These are phyloP conservation scores for Setaria italica DNA, from an alignment of 202 grass and related monocot genomes.

Conservation along the genomic window DNA sequence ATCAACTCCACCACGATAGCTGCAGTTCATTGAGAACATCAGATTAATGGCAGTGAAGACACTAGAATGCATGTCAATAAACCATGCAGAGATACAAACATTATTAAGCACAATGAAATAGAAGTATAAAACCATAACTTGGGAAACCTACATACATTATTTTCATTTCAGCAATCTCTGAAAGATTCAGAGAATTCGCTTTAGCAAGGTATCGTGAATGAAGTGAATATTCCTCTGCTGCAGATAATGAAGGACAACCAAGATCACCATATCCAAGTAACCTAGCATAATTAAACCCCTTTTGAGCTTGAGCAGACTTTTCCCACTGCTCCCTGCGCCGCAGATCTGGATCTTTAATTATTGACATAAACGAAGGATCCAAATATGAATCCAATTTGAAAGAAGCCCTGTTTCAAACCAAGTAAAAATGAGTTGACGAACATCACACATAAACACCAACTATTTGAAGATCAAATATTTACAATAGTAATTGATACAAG, in stretches of 20 bases:
- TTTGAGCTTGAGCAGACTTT: conserved; percentile 78
- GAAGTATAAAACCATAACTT: conserved; percentile 3
- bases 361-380: conserved; percentile 94
- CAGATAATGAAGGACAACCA: conserved; percentile 79
- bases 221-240: conserved; percentile 97
- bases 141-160: conserved; percentile 70
- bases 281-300: conserved; percentile 90
- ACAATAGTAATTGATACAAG: conserved; percentile 14
- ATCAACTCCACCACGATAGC: conserved; percentile 87
- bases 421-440: conserved; percentile 27
- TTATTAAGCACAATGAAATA: conserved; percentile 30
- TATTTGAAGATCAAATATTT: conserved; percentile 25
- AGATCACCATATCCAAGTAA: conserved; percentile 95
- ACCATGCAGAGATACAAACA: background rate
- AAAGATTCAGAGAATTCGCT: conserved; percentile 98
- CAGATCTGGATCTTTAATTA: conserved; percentile 95
- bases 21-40: conserved; percentile 49
- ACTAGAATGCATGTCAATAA: background rate
- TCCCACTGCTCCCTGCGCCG: conserved; percentile 79
- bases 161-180: conserved; percentile 99
- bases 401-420: conserved; percentile 63
- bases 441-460: background rate
- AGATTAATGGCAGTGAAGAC: conserved; percentile 13
- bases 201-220: conserved; percentile 97
- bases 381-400: conserved; percentile 87